Conservation (phyloP, 108 stramenopile species). For the Conticribra weissflogii region DNA sequence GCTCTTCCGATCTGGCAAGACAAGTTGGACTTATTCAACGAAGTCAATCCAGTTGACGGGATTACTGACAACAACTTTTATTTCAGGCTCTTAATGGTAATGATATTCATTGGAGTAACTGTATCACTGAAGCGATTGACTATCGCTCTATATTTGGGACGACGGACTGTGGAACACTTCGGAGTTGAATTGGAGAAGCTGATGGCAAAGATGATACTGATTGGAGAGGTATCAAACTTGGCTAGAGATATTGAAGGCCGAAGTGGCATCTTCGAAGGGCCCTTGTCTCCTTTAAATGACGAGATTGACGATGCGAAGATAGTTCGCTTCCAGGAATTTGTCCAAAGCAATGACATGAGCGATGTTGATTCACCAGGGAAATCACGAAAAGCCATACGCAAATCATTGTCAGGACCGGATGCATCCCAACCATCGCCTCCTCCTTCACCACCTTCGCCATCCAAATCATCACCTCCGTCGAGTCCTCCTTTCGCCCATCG, state of each 20-base stretch:
- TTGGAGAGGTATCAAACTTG: slow-evolving; percentile 59
- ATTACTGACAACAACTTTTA: slow-evolving; percentile 23
- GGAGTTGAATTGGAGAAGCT: slow-evolving; percentile 58
- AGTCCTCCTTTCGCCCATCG: no score
- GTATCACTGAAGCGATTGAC: slow-evolving; percentile 63
- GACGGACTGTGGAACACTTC: slow-evolving; percentile 57
- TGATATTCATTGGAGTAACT: slow-evolving; percentile 49
- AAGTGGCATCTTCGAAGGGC: slow-evolving; percentile 8
- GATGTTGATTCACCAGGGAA: slow-evolving; percentile 19
- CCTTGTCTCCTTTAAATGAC: background rate
- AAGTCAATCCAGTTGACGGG: slow-evolving; percentile 28
- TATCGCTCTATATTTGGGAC: slow-evolving; percentile 64
- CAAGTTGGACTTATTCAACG: slow-evolving; percentile 44
- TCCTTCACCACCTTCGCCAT: no score
- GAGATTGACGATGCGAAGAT: slow-evolving; percentile 23
- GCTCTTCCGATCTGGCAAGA: slow-evolving; percentile 52
- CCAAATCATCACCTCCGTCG: no score
- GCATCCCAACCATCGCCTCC: no score
- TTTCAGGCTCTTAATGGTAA: slow-evolving; percentile 15
- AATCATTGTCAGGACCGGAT: background rate
- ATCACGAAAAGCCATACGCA: slow-evolving; percentile 3
- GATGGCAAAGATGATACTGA: slow-evolving; percentile 67
- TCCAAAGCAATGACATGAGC: slow-evolving; percentile 11
- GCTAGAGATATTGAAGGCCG: slow-evolving; percentile 44
- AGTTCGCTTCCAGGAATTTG: slow-evolving; percentile 31